Evolutionary conservation across 108 stramenopile genomes (phyloP).

Genomic region (Skeletonema costatum): DNA sequence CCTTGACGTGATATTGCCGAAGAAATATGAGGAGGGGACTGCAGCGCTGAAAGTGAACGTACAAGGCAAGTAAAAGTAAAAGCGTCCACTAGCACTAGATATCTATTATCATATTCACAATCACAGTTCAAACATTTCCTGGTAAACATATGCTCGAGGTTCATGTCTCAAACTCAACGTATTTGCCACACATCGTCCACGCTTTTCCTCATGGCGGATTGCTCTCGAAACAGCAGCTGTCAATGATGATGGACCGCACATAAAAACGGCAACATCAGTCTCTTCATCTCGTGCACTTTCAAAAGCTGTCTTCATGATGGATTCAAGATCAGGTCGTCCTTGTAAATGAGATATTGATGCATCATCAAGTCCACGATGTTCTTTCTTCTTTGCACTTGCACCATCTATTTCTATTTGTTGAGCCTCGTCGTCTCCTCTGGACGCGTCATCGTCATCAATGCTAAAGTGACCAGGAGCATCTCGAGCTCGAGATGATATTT

Average conservation of each 20-base stretch:
- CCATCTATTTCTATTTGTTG: no score
- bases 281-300: background rate
- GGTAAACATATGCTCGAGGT: constrained; percentile 7
- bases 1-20: no score
- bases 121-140: constrained; percentile 27
- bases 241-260: constrained; percentile 47
- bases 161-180: background rate
- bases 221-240: constrained; percentile 20
- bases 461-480: background rate
- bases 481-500: background rate
- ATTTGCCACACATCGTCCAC: background rate
- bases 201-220: constrained; percentile 3
- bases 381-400: background rate
- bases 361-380: background rate
- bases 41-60: no score
- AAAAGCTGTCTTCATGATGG: background rate
- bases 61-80: no score
- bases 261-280: constrained; percentile 30
- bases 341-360: constrained; percentile 7
- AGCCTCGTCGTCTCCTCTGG: background rate
- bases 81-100: no score
- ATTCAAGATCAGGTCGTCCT: constrained; percentile 14
- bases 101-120: background rate
- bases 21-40: no score
- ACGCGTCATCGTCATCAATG: background rate